These are phyloP conservation scores for Morella rubra DNA, from an alignment of 306 rosid species.

Conservation along the genomic window DNA sequence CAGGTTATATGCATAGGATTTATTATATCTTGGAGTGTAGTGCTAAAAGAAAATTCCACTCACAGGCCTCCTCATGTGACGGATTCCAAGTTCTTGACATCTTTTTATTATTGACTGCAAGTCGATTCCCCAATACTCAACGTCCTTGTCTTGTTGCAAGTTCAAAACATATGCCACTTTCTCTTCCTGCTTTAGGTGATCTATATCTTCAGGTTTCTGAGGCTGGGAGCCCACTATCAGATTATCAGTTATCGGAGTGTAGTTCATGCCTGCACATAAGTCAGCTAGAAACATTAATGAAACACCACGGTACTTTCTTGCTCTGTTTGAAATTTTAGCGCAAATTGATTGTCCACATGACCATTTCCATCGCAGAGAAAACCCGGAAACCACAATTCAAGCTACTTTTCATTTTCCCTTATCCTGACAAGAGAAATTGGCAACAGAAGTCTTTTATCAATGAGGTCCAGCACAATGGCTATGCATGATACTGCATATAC, in stretches of 20 bases:
- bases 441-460: background rate
- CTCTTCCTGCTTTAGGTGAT: conserved; percentile 71
- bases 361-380: background rate
- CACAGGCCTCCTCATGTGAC: conserved; percentile 84
- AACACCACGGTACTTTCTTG: conserved; percentile 6
- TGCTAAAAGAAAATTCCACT: conserved; percentile 24
- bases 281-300: conserved; percentile 26
- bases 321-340: conserved; percentile 3
- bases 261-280: conserved; percentile 82
- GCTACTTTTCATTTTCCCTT: background rate
- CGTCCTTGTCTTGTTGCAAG: conserved; percentile 90
- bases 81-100: conserved; percentile 59
- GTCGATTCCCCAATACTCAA: conserved; percentile 84
- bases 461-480: background rate
- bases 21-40: conserved; percentile 7
- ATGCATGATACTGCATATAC: background rate
- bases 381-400: background rate
- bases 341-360: background rate
- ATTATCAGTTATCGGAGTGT: conserved; percentile 66
- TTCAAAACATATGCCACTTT: conserved; percentile 82
- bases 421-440: conserved; percentile 1
- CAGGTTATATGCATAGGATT: conserved; percentile 3
- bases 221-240: conserved; percentile 95
- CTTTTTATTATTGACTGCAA: conserved; percentile 52
- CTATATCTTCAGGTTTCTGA: conserved; percentile 81